Conservation (phyloP, 83 land plant genomes). For the Picea mariana region DNA sequence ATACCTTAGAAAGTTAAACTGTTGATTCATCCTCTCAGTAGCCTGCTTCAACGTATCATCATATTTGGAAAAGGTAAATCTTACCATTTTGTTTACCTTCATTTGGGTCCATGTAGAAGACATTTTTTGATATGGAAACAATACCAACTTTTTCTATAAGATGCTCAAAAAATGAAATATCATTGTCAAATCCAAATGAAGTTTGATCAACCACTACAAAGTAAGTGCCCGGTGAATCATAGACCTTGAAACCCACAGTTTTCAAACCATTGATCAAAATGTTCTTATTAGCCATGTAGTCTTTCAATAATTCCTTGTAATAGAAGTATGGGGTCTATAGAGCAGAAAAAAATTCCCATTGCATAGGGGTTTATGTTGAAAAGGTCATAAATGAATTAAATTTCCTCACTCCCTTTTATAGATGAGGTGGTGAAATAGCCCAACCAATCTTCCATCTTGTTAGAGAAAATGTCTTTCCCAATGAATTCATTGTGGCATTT, state of each 20-base stretch:
- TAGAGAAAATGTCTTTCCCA: constrained; percentile 96
- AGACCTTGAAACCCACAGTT: constrained; percentile 82
- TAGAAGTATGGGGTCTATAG: constrained; percentile 88
- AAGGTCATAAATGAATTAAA: constrained; percentile 92
- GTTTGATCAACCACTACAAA: constrained; percentile 98
- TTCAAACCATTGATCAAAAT: constrained; percentile 86
- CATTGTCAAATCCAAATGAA: constrained; percentile 84
- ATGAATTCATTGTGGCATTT: constrained; percentile 91
- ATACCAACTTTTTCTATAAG: constrained; percentile 94
- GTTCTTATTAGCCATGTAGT: constrained; percentile 74
- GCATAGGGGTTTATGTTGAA: constrained; percentile 95
- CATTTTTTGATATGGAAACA: constrained; percentile 97
- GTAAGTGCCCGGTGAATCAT: constrained; percentile 93
- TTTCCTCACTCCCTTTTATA: constrained; percentile 90
- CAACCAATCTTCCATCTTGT: constrained; percentile 99
- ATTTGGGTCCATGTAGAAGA: constrained; percentile 84
- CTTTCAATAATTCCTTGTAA: constrained; percentile 70
- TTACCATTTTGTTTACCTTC: constrained; percentile 89
- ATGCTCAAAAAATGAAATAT: constrained; percentile 87
- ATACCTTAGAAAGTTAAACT: too few species aligned
- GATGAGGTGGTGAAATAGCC: constrained; percentile 92
- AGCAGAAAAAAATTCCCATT: constrained; percentile 78
- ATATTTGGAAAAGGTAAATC: constrained; percentile 97
- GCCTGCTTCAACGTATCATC: constrained; percentile 76
- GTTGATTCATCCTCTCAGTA: constrained; percentile 62